Evolutionary conservation across 495 filamentous ascomycete genomes (phyloP).

Genomic region (Xylaria cubensis): DNA sequence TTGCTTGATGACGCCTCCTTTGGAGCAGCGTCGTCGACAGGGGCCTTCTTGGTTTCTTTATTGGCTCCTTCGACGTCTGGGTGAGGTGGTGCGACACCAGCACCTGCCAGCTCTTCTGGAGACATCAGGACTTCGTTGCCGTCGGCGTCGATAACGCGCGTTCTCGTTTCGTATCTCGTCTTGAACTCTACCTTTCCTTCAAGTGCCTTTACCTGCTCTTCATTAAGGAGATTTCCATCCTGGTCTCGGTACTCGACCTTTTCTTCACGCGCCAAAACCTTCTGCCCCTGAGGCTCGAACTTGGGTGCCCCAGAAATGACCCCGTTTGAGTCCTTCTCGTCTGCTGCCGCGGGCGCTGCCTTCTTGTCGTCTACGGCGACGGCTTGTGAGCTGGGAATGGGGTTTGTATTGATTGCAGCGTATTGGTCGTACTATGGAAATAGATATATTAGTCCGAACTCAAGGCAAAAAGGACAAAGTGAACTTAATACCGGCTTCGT

Average conservation of each 20-base stretch:
- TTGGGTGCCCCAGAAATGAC: constrained; percentile 53
- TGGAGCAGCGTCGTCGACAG: constrained; percentile 50
- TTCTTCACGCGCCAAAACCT: constrained; percentile 73
- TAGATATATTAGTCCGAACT: constrained; percentile 30
- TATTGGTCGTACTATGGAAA: constrained; percentile 53
- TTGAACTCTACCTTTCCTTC: constrained; percentile 93
- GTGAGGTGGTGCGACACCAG: constrained; percentile 74
- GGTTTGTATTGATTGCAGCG: constrained; percentile 37
- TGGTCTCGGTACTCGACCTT: constrained; percentile 95
- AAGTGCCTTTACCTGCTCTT: constrained; percentile 81
- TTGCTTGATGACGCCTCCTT: constrained; percentile 63
- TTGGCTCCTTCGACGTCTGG: constrained; percentile 80
- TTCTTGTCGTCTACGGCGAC: constrained; percentile 37
- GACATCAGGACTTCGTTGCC: constrained; percentile 70
- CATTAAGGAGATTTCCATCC: constrained; percentile 84
- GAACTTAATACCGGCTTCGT: constrained; percentile 23
- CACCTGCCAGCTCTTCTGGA: constrained; percentile 42
- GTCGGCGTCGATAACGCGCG: constrained; percentile 76
- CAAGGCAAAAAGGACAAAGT: background rate
- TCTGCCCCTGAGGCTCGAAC: constrained; percentile 52
- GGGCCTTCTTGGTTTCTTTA: constrained; percentile 62
- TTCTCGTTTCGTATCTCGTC: constrained; percentile 91
- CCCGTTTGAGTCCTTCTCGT: constrained; percentile 35
- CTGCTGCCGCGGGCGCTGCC: constrained; percentile 30
- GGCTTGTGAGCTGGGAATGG: constrained; percentile 44